Evolutionary conservation across 345 rosid genomes (phyloP).

Genomic region (Rhodamnia rubescens): DNA sequence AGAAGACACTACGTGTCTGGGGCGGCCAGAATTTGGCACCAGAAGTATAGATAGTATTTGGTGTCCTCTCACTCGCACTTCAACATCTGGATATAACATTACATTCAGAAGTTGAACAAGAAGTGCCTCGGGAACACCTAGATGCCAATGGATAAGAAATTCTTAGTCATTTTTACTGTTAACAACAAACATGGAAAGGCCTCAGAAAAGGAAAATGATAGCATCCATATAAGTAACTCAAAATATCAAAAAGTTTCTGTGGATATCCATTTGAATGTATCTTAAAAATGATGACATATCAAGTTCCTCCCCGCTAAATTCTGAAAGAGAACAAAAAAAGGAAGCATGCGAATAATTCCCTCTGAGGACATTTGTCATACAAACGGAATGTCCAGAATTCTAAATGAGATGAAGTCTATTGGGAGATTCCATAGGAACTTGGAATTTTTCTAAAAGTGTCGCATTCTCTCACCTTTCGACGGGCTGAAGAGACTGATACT

Average conservation of each 20-base stretch:
- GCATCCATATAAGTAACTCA: neutral
- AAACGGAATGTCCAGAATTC: neutral
- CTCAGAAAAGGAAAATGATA: neutral
- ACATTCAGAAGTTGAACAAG: slow-evolving; percentile 71
- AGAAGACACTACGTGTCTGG: slow-evolving; percentile 42
- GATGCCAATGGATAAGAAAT: neutral
- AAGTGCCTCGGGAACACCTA: slow-evolving; percentile 74
- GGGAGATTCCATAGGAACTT: neutral
- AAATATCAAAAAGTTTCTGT: neutral
- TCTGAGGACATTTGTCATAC: neutral
- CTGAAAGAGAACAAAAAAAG: neutral
- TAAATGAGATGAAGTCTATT: neutral
- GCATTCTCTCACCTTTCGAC: slow-evolving; percentile 47
- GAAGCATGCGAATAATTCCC: neutral
- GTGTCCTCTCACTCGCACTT: slow-evolving; percentile 82
- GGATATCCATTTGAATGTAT: neutral
- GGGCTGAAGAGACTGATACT: slow-evolving; percentile 36
- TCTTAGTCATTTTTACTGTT: neutral
- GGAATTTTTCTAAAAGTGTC: neutral
- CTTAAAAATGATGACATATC: neutral
- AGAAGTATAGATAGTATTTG: slow-evolving; percentile 79
- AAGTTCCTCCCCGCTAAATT: neutral
- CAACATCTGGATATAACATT: slow-evolving; percentile 81
- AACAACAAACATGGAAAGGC: neutral
- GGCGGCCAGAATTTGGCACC: slow-evolving; percentile 41